A percentile compares a stretch with the other conserved stretches of the same genome.
Conservation (phyloP, 345 rosid genomes). For the Populus euphratica region DNA sequence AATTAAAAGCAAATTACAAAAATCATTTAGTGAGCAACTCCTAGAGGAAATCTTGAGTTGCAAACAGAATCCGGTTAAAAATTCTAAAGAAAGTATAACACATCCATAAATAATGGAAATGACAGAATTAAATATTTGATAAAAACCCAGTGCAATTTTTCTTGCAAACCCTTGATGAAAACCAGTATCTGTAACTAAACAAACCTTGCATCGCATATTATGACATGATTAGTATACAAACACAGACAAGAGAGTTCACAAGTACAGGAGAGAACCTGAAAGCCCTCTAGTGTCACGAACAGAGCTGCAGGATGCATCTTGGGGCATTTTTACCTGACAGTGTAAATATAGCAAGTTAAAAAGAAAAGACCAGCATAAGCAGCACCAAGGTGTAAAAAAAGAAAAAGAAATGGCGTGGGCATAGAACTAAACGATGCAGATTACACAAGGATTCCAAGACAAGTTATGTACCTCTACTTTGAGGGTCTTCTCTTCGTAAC, state of each 20-base stretch:
- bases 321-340: conserved; percentile 92
- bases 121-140: too few species aligned
- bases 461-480: conserved; percentile 59
- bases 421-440: background rate
- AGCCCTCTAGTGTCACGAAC: conserved; percentile 93
- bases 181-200: background rate
- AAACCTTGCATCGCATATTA: background rate
- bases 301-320: conserved; percentile 69
- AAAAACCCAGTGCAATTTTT: background rate
- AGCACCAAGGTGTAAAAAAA: background rate
- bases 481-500: conserved; percentile 70
- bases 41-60: background rate
- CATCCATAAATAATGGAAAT: too few species aligned
- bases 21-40: background rate
- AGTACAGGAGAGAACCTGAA: conserved; percentile 48
- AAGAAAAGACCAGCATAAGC: background rate
- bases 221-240: background rate
- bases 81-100: background rate
- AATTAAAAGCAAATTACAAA: conserved; percentile 16
- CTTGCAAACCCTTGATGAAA: background rate
- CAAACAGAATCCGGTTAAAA: background rate
- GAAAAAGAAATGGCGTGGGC: background rate
- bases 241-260: background rate
- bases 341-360: background rate
- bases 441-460: conserved; percentile 2